These are phyloP conservation scores for Pisolithus orientalis DNA, from an alignment of 768 basidiomycete genomes.

Conservation along the genomic window DNA sequence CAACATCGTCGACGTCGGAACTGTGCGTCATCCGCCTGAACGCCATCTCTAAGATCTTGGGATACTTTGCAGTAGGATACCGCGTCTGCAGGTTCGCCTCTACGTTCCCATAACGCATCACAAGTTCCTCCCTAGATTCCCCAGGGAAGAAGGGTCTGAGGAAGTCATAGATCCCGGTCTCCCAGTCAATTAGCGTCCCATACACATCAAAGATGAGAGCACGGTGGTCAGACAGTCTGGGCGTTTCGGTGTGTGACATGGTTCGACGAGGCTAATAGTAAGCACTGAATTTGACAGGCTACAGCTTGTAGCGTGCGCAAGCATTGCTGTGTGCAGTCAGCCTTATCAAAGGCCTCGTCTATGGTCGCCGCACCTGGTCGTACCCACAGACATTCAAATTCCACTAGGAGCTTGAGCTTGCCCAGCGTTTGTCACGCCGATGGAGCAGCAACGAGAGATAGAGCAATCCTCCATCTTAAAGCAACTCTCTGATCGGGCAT, in stretches of 20 bases:
- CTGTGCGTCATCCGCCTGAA: constrained; percentile 28
- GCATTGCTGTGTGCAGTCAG: constrained; percentile 16
- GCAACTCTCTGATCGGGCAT: neutral
- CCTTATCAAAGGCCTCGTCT: too few species aligned
- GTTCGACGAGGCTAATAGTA: neutral
- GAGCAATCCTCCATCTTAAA: too few species aligned
- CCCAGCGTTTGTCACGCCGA: too few species aligned
- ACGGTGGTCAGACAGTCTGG: constrained; percentile 14
- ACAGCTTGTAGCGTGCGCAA: too few species aligned
- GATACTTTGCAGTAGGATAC: constrained; percentile 54
- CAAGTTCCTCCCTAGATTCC: constrained; percentile 30
- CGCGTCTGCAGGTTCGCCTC: constrained; percentile 55
- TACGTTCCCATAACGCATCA: constrained; percentile 44
- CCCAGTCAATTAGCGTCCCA: constrained; percentile 75
- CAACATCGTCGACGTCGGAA: constrained; percentile 30
- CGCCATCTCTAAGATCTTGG: constrained; percentile 48
- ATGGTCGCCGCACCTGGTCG: too few species aligned
- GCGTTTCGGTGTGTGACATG: neutral
- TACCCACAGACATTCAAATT: too few species aligned
- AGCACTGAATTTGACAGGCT: too few species aligned
- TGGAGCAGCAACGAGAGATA: too few species aligned
- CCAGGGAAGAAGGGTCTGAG: constrained; percentile 28
- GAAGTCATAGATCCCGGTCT: constrained; percentile 53
- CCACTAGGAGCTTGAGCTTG: too few species aligned
- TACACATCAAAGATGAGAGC: constrained; percentile 72